Base-by-base conservation (phyloP, 2,329 filamentous ascomycete species). In the Neonectria sp. region DNA sequence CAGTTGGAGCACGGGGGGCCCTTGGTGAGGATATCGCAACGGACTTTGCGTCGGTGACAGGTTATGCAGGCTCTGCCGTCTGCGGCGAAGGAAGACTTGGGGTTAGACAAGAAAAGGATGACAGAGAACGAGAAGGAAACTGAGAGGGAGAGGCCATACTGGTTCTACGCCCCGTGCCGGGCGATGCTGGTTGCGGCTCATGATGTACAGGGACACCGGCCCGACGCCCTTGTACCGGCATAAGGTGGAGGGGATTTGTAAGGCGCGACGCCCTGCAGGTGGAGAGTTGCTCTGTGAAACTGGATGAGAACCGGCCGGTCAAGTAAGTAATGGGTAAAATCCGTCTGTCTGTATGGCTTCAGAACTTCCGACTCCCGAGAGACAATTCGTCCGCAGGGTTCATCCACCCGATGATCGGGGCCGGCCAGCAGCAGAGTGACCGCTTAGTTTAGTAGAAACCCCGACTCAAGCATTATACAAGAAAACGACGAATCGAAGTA, bases 31-130 rank as follows among this genome's bases (percentile, higher is more conserved):
- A 86, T 82, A 75, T 87, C 85, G 68, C 85, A 87, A 67, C 84
- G 83, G 56, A 87, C 82, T 73, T 87, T 87, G 63, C 85, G 82
- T 56, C 82, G 82, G 74, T 87, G 85, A 60, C 85, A 87, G 67
- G 82, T 79, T 46, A 84, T 75, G 66, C 85, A 87, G 40, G 85
- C 85, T 68, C 77, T 76, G 51, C 79, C 78, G 40, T 80, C 79
- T 81, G 55, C 15, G 17, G 9, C 13, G 37, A 40, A 40, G 15
- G n/a, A 27, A 21, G 51, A 33, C 25, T 27, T 31, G 27, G 56
- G 27, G 58, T 59, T 43, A 45, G 59, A 24, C 7, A 24, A 33
- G 24, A 52, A 12, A 52, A 15, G 35, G 24, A 12, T 35, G 15
- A 17, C 27, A 45, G 12, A 45, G 25, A 29, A 17, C 57, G 13